Percentiles rank a stretch among this genome's conserved stretches.
phyloP scores from a whole-genome alignment of 2,329 filamentous ascomycete genomes.

The Torrubiella hemipterigena region DNA sequence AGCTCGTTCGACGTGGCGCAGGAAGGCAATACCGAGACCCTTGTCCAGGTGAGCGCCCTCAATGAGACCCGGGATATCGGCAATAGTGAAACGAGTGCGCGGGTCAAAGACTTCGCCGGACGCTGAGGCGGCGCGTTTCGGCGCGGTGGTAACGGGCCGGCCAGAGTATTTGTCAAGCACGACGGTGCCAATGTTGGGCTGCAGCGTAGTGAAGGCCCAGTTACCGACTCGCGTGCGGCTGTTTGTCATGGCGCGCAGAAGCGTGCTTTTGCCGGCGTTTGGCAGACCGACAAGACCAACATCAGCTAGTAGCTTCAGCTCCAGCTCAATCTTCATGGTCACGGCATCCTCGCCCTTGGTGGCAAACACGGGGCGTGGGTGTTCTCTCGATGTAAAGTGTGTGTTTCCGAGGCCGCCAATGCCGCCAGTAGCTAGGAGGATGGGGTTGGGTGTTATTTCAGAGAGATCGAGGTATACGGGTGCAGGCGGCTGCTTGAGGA shows the following conservation, averaged over 20 bases:
- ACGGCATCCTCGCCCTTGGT: conserved; percentile 75
- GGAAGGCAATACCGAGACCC: conserved; percentile 80
- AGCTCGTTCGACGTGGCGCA: conserved; percentile 89
- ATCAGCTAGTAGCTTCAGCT: conserved; percentile 90
- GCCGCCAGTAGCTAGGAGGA: conserved; percentile 77
- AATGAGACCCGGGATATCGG: conserved; percentile 90
- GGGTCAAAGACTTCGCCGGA: conserved; percentile 34
- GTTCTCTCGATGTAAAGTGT: conserved; percentile 72
- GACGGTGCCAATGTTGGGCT: conserved; percentile 92
- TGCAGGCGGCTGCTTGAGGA: conserved; percentile 55
- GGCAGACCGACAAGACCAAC: conserved; percentile 89
- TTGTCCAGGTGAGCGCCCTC: conserved; percentile 86
- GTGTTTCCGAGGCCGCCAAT: conserved; percentile 88
- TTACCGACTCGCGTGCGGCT: conserved; percentile 80
- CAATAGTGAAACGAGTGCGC: conserved; percentile 78
- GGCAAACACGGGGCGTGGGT: conserved; percentile 71
- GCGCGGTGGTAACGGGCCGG: conserved; percentile 41
- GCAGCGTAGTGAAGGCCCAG: conserved; percentile 94
- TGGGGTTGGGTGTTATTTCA: conserved; percentile 66
- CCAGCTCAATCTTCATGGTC: conserved; percentile 69
- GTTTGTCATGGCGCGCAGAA: conserved; percentile 77
- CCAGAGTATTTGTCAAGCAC: conserved; percentile 81
- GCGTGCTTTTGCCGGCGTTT: conserved; percentile 91
- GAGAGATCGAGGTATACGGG: conserved; percentile 66
- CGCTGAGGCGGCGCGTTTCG: conserved; percentile 14